Percentiles rank a stretch among this genome's conserved stretches.
phyloP scores from a whole-genome alignment of 805 yeast genomes.

The Barnettozyma sucrosica region DNA sequence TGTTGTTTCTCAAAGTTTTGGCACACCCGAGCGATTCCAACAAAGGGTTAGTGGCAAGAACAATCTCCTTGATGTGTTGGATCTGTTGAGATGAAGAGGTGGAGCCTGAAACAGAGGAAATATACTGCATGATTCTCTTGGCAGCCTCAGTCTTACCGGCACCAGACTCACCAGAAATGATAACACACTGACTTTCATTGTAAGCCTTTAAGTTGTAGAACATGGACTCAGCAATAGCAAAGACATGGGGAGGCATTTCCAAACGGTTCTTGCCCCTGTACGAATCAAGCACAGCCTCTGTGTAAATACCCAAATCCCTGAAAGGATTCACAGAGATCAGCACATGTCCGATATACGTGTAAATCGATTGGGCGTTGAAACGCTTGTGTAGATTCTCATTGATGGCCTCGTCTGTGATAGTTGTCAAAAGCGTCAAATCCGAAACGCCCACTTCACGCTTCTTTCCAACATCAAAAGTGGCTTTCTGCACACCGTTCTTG shows the following conservation, averaged over 20 bases:
- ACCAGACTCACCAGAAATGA: slow-evolving; percentile 95
- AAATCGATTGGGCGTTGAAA: slow-evolving; percentile 83
- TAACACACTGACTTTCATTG: slow-evolving; percentile 93
- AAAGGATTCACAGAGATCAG: slow-evolving; percentile 95
- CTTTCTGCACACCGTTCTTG: slow-evolving; percentile 69
- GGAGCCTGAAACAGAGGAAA: slow-evolving; percentile 81
- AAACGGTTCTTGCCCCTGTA: slow-evolving; percentile 90
- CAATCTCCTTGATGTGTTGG: slow-evolving; percentile 91
- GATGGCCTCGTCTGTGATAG: slow-evolving; percentile 86
- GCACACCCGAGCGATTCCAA: slow-evolving; percentile 93
- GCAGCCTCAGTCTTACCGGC: slow-evolving; percentile 99
- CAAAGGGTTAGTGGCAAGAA: slow-evolving; percentile 90
- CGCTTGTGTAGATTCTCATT: slow-evolving; percentile 87
- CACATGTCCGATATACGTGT: slow-evolving; percentile 91
- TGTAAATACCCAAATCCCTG: slow-evolving; percentile 92
- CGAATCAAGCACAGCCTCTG: slow-evolving; percentile 64
- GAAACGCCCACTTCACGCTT: slow-evolving; percentile 98
- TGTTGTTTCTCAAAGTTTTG: slow-evolving; percentile 81
- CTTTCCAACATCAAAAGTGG: slow-evolving; percentile 80
- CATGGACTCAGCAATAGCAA: slow-evolving; percentile 96
- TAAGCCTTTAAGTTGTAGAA: slow-evolving; percentile 92
- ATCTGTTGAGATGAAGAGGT: slow-evolving; percentile 59
- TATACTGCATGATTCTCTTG: slow-evolving; percentile 94
- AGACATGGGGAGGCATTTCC: slow-evolving; percentile 97
- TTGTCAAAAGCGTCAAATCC: slow-evolving; percentile 83